A percentile compares a stretch with the other conserved stretches of the same genome.
These are phyloP conservation scores for Camelina sativa DNA, from an alignment of 345 rosid species.

Conservation along the genomic window DNA sequence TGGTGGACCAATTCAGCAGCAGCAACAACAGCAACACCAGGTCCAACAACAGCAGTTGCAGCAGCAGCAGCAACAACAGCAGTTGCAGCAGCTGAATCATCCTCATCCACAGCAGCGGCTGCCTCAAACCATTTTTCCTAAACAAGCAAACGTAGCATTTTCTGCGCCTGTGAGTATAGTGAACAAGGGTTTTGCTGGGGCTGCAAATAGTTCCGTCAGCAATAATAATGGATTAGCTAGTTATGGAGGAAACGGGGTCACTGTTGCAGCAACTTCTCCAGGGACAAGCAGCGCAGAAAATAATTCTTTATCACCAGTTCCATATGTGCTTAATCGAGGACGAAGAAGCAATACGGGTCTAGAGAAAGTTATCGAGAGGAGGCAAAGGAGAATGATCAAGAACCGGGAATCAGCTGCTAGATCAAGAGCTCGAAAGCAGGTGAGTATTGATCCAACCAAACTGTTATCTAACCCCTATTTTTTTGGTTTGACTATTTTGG, in stretches of 20 bases:
- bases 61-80: conserved; percentile 28
- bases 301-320: conserved; percentile 75
- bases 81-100: conserved; percentile 38
- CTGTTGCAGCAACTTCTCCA: conserved; percentile 65
- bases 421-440: conserved; percentile 99
- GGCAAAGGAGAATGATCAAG: conserved; percentile 98
- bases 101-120: conserved; percentile 44
- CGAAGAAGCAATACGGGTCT: conserved; percentile 64
- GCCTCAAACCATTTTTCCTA: conserved; percentile 60
- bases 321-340: conserved; percentile 76
- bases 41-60: conserved; percentile 36
- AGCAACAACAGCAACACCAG: conserved; percentile 24
- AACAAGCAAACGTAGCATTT: conserved; percentile 65
- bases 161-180: conserved; percentile 57
- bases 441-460: conserved; percentile 32
- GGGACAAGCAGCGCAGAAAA: conserved; percentile 64
- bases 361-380: conserved; percentile 93
- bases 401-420: conserved; percentile 98
- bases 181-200: conserved; percentile 48
- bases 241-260: conserved; percentile 57
- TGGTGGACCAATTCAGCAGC: conserved; percentile 49
- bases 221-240: conserved; percentile 52
- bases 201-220: conserved; percentile 51
- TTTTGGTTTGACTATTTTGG: conserved; percentile 9
- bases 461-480: conserved; percentile 2